Evolutionary conservation across 148 eudicot genomes (phyloP).

Genomic region (Chenopodium quinoa): DNA sequence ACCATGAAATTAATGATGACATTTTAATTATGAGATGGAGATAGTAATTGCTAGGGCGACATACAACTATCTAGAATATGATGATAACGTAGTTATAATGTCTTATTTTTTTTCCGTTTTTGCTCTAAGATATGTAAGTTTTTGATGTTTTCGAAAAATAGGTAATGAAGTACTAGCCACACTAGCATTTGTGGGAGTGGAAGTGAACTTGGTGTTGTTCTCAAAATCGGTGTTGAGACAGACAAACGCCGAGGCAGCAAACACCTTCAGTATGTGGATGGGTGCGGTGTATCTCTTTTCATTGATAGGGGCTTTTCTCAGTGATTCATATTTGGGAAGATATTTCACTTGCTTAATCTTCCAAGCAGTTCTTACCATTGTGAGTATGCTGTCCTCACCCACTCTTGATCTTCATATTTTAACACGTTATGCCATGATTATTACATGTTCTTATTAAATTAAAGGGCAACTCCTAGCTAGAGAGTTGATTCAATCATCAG

Average conservation of each 20-base stretch:
- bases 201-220: slow-evolving; percentile 56
- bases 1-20: neutral
- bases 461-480: neutral
- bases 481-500: neutral
- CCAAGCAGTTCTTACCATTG: slow-evolving; percentile 47
- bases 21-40: neutral
- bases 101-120: neutral
- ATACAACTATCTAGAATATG: too few relatives aligned
- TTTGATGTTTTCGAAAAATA: slow-evolving; percentile 1
- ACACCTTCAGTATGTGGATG: slow-evolving; percentile 54
- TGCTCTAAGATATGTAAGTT: neutral
- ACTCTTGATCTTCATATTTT: neutral
- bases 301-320: slow-evolving; percentile 50
- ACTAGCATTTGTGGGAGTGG: slow-evolving; percentile 53
- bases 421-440: neutral
- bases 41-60: neutral
- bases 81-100: too few relatives aligned
- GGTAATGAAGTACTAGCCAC: slow-evolving; percentile 54
- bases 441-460: neutral
- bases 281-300: slow-evolving; percentile 57
- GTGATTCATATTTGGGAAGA: slow-evolving; percentile 57
- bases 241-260: slow-evolving; percentile 58
- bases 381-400: slow-evolving; percentile 25
- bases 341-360: slow-evolving; percentile 52
- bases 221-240: slow-evolving; percentile 47